Evolutionary conservation across 2,329 filamentous ascomycete genomes (phyloP).

Genomic region (Albophoma yamanashiensis): DNA sequence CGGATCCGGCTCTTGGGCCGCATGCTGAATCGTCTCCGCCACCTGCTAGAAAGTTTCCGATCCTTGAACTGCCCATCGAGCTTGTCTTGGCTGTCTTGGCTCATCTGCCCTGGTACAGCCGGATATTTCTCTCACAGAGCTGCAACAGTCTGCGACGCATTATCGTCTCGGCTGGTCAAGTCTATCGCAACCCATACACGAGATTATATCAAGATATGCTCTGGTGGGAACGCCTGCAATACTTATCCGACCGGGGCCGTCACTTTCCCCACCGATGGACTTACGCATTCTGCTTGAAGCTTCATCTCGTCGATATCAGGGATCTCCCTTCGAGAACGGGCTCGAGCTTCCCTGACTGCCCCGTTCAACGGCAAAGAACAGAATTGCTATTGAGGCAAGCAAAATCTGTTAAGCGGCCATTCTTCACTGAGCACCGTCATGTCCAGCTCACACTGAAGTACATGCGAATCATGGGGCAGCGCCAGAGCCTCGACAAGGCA

Average conservation of each 20-base stretch:
- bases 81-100: background rate
- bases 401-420: background rate
- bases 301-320: background rate
- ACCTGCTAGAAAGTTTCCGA: background rate
- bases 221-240: background rate
- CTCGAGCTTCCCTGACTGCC: background rate
- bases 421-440: background rate
- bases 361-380: background rate
- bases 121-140: background rate
- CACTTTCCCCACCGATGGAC: background rate
- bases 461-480: background rate
- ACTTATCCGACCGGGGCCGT: background rate
- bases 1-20: too few relatives aligned
- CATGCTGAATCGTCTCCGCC: too few relatives aligned
- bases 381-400: too few relatives aligned
- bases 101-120: background rate
- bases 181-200: background rate
- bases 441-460: background rate
- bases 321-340: background rate
- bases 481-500: background rate
- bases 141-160: background rate
- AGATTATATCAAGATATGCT: background rate
- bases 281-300: background rate
- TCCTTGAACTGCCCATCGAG: background rate
- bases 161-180: background rate